phyloP scores from a whole-genome alignment of 2,329 filamentous ascomycete species.

The Sarocladiaceae sp. region DNA sequence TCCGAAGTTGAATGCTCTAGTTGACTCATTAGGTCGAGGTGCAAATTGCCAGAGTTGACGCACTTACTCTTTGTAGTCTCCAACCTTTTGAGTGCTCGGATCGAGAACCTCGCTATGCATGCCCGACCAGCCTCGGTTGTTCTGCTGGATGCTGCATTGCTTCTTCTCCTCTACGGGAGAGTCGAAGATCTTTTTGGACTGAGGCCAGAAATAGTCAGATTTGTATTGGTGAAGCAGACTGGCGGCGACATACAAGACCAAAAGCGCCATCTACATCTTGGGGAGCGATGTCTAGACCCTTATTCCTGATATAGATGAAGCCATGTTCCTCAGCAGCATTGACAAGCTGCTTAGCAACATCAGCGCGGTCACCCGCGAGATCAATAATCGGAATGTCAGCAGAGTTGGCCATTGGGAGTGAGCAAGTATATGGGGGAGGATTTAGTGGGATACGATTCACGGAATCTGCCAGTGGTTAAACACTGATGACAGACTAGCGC shows the following conservation, averaged over 20 bases:
- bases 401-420: constrained; percentile 17
- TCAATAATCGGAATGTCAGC: constrained; percentile 77
- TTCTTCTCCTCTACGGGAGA: constrained; percentile 69
- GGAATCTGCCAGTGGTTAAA: too few relatives aligned
- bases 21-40: too few relatives aligned
- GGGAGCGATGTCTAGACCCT: constrained; percentile 62
- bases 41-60: constrained; percentile 6
- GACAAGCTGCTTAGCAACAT: constrained; percentile 65
- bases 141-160: constrained; percentile 66
- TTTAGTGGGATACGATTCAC: too few relatives aligned
- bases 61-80: constrained; percentile 82
- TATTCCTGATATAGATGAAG: constrained; percentile 84
- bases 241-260: constrained; percentile 52
- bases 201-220: neutral
- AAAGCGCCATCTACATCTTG: constrained; percentile 69
- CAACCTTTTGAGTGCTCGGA: constrained; percentile 72
- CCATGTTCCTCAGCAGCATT: constrained; percentile 78
- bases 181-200: constrained; percentile 68
- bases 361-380: constrained; percentile 55
- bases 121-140: constrained; percentile 85
- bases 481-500: neutral
- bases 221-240: neutral
- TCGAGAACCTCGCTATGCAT: constrained; percentile 89
- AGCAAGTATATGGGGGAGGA: too few relatives aligned
- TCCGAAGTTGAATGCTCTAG: constrained; percentile 92